Percentiles rank a stretch among this genome's conserved stretches.
Evolutionary conservation across 495 filamentous ascomycete genomes (phyloP).

Genomic region (Barbatosphaeria neglecta): DNA sequence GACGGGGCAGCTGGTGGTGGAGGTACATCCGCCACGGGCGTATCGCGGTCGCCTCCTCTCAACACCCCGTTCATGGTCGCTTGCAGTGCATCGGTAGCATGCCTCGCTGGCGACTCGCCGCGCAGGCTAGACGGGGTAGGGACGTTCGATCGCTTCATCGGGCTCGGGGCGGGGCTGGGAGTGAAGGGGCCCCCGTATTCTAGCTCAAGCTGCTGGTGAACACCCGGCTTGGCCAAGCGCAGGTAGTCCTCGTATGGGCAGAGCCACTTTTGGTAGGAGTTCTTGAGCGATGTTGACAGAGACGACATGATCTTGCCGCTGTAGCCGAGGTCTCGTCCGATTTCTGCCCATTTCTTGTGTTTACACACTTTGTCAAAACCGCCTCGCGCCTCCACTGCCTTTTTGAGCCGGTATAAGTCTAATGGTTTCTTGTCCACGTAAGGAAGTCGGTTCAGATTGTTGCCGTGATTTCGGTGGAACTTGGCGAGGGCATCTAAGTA

Average conservation of each 20-base stretch:
- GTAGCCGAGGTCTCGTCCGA: constrained; percentile 92
- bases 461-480: constrained; percentile 95
- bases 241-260: constrained; percentile 96
- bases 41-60: constrained; percentile 32
- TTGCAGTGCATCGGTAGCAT: constrained; percentile 55
- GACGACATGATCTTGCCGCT: constrained; percentile 99
- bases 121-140: constrained; percentile 55
- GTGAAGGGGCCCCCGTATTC: constrained; percentile 91
- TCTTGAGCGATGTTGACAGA: constrained; percentile 96
- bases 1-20: constrained; percentile 26
- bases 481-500: constrained; percentile 92
- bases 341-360: constrained; percentile 97
- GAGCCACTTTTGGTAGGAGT: constrained; percentile 93
- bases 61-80: constrained; percentile 46
- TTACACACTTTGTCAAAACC: constrained; percentile 96
- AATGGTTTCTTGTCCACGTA: constrained; percentile 97
- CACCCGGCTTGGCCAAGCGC: constrained; percentile 83
- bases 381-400: constrained; percentile 85
- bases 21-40: constrained; percentile 43
- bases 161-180: constrained; percentile 79
- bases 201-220: constrained; percentile 86
- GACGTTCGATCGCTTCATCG: constrained; percentile 64
- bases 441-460: constrained; percentile 83
- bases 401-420: constrained; percentile 91
- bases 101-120: constrained; percentile 59